Percentiles rank a stretch among this genome's conserved stretches.
These are phyloP conservation scores for Cyberlindnera lachancei DNA, from an alignment of 805 yeast genomes.

Conservation along the genomic window DNA sequence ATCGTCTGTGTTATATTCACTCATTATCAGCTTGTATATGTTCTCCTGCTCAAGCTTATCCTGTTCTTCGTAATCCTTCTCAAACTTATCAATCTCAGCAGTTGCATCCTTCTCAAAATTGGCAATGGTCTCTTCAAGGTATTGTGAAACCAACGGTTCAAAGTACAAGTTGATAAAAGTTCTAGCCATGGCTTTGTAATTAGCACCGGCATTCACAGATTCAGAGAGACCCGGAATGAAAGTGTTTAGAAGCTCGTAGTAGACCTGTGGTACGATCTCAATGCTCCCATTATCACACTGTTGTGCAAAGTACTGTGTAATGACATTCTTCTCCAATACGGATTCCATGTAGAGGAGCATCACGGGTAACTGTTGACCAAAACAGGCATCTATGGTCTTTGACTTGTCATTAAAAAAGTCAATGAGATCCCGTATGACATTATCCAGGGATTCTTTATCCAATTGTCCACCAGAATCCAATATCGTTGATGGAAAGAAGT, in stretches of 20 bases:
- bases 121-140: conserved; percentile 24
- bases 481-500: conserved; percentile 23
- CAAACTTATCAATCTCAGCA: conserved; percentile 21
- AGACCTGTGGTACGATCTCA: conserved; percentile 26
- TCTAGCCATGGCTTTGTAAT: conserved; percentile 22
- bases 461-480: conserved; percentile 20
- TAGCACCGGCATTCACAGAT: conserved; percentile 30
- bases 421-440: conserved; percentile 21
- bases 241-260: conserved; percentile 20
- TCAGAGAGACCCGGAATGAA: conserved; percentile 30
- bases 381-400: conserved; percentile 30
- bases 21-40: conserved; percentile 31
- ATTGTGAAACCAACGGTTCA: conserved; percentile 28
- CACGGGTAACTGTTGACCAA: conserved; percentile 32
- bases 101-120: conserved; percentile 24
- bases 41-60: conserved; percentile 35
- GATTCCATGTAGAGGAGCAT: conserved; percentile 30
- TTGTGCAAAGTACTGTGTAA: conserved; percentile 19
- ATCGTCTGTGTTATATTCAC: conserved; percentile 30
- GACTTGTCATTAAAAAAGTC: conserved; percentile 29
- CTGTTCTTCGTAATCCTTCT: conserved; percentile 20
- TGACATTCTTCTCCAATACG: conserved; percentile 30
- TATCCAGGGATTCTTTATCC: conserved; percentile 16
- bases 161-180: conserved; percentile 31
- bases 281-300: conserved; percentile 22